phyloP scores from a whole-genome alignment of 306 rosid species.

The Urtica urens region DNA sequence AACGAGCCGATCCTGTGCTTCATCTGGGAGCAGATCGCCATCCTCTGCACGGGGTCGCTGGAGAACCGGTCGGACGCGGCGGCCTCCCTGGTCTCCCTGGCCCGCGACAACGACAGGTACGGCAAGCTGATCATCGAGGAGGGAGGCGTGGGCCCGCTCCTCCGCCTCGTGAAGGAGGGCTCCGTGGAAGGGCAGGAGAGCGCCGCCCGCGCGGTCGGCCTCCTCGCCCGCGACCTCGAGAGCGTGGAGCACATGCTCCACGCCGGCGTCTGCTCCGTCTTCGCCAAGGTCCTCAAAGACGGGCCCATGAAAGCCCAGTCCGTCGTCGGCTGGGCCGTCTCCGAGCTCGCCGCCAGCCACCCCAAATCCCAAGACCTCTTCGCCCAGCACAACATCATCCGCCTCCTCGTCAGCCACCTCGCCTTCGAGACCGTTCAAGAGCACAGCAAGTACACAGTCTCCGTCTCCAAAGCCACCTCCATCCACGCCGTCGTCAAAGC shows the following conservation, averaged over 20 bases:
- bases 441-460: constrained; percentile 69
- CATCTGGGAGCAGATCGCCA: constrained; percentile 86
- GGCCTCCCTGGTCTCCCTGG: constrained; percentile 60
- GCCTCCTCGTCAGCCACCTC: constrained; percentile 73
- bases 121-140: constrained; percentile 73
- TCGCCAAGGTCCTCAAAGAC: constrained; percentile 62
- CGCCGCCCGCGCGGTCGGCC: constrained; percentile 60
- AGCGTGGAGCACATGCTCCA: constrained; percentile 61
- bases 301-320: constrained; percentile 76
- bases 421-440: constrained; percentile 86
- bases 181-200: constrained; percentile 61
- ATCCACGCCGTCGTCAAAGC: constrained; percentile 75
- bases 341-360: constrained; percentile 53
- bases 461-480: constrained; percentile 46
- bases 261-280: constrained; percentile 56
- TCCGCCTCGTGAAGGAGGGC: constrained; percentile 67
- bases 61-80: constrained; percentile 79
- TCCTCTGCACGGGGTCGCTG: constrained; percentile 36
- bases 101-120: constrained; percentile 49
- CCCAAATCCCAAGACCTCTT: constrained; percentile 82
- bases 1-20: constrained; percentile 72
- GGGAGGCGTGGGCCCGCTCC: constrained; percentile 62
- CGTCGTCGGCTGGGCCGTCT: constrained; percentile 65
- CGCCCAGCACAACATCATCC: constrained; percentile 65
- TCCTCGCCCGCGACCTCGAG: constrained; percentile 60